Percentiles rank a stretch among this genome's conserved stretches.
Conservation (phyloP, 176 grass and related monocot genomes). For the Pharus latifolius region DNA sequence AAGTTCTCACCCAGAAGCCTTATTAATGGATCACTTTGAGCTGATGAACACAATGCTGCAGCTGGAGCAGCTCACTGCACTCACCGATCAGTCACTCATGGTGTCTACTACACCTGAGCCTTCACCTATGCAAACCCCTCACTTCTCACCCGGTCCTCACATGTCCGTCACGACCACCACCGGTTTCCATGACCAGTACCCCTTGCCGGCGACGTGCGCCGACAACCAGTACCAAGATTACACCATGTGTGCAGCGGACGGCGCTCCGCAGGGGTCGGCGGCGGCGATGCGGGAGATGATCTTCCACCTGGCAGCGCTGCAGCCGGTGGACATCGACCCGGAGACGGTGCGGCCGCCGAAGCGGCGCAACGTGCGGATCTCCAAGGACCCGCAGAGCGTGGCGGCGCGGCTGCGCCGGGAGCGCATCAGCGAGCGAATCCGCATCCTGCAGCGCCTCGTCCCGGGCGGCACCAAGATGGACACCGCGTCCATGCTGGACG, state of each 20-base stretch:
- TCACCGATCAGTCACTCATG: slow-evolving; percentile 19
- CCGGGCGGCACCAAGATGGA: slow-evolving; percentile 98
- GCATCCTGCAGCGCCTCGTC: slow-evolving; percentile 82
- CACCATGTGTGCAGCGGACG: slow-evolving; percentile 2
- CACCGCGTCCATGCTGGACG: slow-evolving; percentile 96
- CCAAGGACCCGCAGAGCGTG: slow-evolving; percentile 97
- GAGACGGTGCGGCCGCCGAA: slow-evolving; percentile 65
- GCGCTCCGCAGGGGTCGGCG: background rate
- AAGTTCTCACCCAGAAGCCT: slow-evolving; percentile 47
- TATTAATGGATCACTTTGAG: no score
- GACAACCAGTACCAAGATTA: background rate
- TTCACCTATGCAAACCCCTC: slow-evolving; percentile 23
- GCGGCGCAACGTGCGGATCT: slow-evolving; percentile 81
- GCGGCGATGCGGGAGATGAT: slow-evolving; percentile 74
- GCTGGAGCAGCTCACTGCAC: slow-evolving; percentile 50
- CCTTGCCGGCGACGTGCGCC: background rate
- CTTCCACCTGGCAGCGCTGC: slow-evolving; percentile 83
- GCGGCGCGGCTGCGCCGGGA: slow-evolving; percentile 80
- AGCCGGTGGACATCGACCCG: slow-evolving; percentile 68
- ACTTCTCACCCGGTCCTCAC: slow-evolving; percentile 25
- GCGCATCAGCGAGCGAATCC: slow-evolving; percentile 95
- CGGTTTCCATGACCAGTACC: slow-evolving; percentile 6
- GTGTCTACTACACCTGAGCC: slow-evolving; percentile 13
- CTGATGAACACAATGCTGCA: slow-evolving; percentile 85
- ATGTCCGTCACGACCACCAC: background rate